Base-by-base conservation (phyloP, 768 basidiomycete genomes). In the Psilocybe azurescens region DNA sequence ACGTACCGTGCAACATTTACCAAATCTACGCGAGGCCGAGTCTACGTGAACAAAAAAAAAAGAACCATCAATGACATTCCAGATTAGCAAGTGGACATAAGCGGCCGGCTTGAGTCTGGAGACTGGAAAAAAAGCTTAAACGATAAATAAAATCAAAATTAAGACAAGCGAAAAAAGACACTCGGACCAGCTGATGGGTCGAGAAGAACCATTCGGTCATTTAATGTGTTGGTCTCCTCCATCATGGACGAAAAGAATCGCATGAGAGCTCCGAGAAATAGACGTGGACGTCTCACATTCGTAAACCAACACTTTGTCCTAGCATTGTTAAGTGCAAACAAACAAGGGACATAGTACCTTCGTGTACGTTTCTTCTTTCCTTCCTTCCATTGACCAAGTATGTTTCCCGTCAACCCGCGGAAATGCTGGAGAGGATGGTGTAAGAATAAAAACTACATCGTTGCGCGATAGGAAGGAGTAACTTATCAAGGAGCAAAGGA, bases 261-360 rank as follows among this genome's bases (percentile, higher is more conserved):
- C 46, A 58, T 58, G 52, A 58, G 52, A 58, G 50, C 57, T 62
- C 62, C 62, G 62, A 63, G 57, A 63, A 59, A 63, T 63, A 63
- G 57, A 63, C 62, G 56, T 58, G 48, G 32, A 54, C 48, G 36
- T 54, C 50, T 58, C 20, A 29, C 28, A 18, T 20, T 41, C 50
- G 24, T 50, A 36, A 33, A 18, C 28, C 32, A 58, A 32, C 58
- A 51, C 18, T 36, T 18, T 18, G 29, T 32, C 53, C 46, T 44
- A 53, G 48, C 53, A 47, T 63, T 46, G 44, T 59, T 54, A n/a
- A 44, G n/a, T 52, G 56, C 44, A 58, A 58, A 49, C 20, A 57
- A 57, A 53, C 20, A 49, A 57, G 14, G 16, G 16, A 33, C 46
- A n/a, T 33, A 18, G 9, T 58, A 50, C 32, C 6, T 36, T 32